These are phyloP conservation scores for Dichotomocladium elegans DNA, from an alignment of 371 early-diverging fungal genomes.

Conservation along the genomic window DNA sequence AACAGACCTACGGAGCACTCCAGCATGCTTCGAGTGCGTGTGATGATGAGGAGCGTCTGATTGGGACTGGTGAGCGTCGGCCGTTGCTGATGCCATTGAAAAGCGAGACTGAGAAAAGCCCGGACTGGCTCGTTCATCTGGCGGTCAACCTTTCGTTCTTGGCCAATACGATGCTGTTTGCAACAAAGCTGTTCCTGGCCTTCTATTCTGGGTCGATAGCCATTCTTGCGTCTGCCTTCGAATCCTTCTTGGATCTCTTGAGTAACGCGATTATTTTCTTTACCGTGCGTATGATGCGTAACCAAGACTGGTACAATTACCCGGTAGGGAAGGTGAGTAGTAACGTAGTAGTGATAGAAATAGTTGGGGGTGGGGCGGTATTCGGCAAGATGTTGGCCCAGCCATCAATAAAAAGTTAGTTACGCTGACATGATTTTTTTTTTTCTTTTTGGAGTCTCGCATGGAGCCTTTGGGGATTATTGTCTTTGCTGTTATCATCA, in stretches of 20 bases:
- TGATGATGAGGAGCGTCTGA: neutral
- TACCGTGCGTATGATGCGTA: conserved; percentile 40
- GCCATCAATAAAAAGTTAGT: neutral
- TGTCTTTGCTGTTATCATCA: conserved; percentile 60
- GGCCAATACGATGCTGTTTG: conserved; percentile 36
- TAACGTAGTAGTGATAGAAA: no score
- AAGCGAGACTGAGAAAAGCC: neutral
- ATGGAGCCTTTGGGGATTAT: conserved; percentile 67
- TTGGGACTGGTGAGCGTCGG: neutral
- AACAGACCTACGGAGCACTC: no score
- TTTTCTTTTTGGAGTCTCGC: conserved; percentile 30
- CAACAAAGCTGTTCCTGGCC: conserved; percentile 33
- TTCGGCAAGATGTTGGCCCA: no score
- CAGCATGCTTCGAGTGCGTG: neutral
- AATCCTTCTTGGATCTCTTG: conserved; percentile 45
- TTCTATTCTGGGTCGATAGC: conserved; percentile 44
- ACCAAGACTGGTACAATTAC: conserved; percentile 42
- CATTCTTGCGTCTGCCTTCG: conserved; percentile 45
- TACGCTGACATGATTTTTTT: neutral
- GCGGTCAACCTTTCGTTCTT: conserved; percentile 47
- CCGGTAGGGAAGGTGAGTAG: conserved; percentile 42
- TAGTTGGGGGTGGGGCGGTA: no score
- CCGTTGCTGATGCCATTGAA: no score
- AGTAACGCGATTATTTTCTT: conserved; percentile 50
- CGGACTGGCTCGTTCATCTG: conserved; percentile 31